Evolutionary conservation across 148 eudicot species (phyloP), one percentile per base, ranked within the genome.

Genomic region (Heliamphora exappendiculata): DNA sequence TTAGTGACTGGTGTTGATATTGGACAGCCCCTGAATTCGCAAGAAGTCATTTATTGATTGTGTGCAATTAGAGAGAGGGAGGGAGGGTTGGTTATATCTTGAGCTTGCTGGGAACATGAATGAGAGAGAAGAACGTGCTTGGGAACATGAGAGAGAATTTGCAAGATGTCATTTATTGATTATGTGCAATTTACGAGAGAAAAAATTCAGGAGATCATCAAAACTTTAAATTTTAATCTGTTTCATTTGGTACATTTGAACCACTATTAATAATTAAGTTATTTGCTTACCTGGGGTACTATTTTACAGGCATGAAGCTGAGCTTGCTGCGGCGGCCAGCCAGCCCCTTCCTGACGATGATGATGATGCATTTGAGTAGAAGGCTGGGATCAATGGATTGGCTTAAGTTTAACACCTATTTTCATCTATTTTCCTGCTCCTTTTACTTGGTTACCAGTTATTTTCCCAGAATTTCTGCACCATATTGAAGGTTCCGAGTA

Each of bases 321-420:
- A 72, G 64, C 75, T 72, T 72, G 65, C 49, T 22, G 75, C 75
- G 55, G 75, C 75, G 0, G 75, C 75, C 55, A 72, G 75, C 24
- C 75, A 72, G 65, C 75, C 75, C 33, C 75, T 72, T 58, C 75
- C 75, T n/a, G 75, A 72, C 1, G 75, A 72, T 2, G 75, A 72
- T 6, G 75, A 72, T 9, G 75, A 72, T 13, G 75, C 49, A 34
- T 72, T 72, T 16, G 75, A 72, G 47, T 72, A 49, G 64, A 72
- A 50, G 19, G 45, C 31, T 36, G 34, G 28, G 19, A 50, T 19
- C 9, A 16, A 7, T 53, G 42, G 75, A 33, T 62, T 33, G 28
- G 47, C 60, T 72, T n/a, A n/a, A n/a, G n/a, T n/a, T n/a, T n/a
- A n/a, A n/a, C n/a, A n/a, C n/a, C n/a, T n/a, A n/a, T n/a, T n/a